Evolutionary conservation across 176 grass and related monocot species (phyloP).

Genomic region (Cenchrus fungigraminus): DNA sequence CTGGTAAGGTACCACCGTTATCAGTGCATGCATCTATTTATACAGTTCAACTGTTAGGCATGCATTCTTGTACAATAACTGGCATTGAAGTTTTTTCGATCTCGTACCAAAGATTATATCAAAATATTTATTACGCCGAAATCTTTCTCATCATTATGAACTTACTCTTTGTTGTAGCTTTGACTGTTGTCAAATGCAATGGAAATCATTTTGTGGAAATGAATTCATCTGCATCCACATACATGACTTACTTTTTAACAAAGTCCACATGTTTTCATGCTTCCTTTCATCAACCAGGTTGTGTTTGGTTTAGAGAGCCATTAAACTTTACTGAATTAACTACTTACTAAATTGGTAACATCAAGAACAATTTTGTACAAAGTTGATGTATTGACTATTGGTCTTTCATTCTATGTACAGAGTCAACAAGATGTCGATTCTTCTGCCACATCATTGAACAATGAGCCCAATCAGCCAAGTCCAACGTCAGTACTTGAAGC

Average conservation of each 20-base stretch:
- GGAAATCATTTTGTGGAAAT: background rate
- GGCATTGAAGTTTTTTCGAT: background rate
- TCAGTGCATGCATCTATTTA: background rate
- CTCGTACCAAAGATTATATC: background rate
- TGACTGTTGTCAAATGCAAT: background rate
- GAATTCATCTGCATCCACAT: background rate
- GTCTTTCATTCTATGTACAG: constrained; percentile 46
- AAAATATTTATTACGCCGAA: background rate
- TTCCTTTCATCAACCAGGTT: background rate
- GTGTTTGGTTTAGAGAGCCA: background rate
- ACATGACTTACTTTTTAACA: background rate
- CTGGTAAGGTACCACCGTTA: background rate
- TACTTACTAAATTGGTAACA: background rate
- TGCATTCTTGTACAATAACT: background rate
- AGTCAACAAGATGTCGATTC: constrained; percentile 33
- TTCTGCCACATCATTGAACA: constrained; percentile 27
- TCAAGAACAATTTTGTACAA: constrained; percentile 7
- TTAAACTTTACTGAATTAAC: background rate
- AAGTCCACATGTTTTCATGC: background rate
- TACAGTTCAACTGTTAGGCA: background rate
- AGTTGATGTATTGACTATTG: background rate
- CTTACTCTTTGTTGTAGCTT: background rate
- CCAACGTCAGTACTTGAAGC: constrained; percentile 73
- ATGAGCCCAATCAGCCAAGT: constrained; percentile 59
- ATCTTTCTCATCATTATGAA: background rate